Base-by-base conservation (phyloP, 1,139 yeast species). In the Geotrichum fermentans region DNA sequence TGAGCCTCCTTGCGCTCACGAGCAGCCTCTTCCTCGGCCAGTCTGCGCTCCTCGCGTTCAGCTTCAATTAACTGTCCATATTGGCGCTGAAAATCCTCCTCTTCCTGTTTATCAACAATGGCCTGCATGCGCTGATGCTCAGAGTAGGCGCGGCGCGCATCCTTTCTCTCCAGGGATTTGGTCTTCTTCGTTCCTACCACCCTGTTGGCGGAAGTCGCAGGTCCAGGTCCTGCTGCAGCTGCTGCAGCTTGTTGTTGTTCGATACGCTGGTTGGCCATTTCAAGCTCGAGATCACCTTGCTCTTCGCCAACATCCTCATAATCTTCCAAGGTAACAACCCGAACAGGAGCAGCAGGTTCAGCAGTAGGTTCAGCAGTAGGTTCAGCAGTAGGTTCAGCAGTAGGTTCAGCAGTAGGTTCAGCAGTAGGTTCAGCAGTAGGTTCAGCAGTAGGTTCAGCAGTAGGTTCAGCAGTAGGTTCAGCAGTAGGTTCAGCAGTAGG, bases 161-260 rank as follows among this genome's bases (percentile, higher is more conserved):
- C 57, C 21, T 45, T 47, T 7, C 48, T 42, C 17, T 52, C 54
- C 7, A 55, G 37, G 1, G 56, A 52, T 40, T 47, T 50, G 22
- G 57, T 49, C 33, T 55, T 55, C 33, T 55, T 55, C 7, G 55
- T 37, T 18, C 55, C 55, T 13, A 52, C 47, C 3, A 44, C 40
- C 32, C 50, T 38, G 22, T 42, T 46, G 17, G 24, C 28, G 8
- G 51, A 28, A 1, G 50, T 40, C 11, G 35, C 40, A 14, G 45
- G 41, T 17, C 51, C 47, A 16, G 49, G 49, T 2, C 47, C 53
- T 18, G 39, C 43, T 6, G 26, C 46, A 28, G 21, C 43, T 22
- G 18, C 20, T 14, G 33, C 28, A 13, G 21, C 24, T 32, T 29
- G 16, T 17, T 45, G 50, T n/a, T 35, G 43, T 13, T 28, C 42